Base-by-base conservation (phyloP, 139 green algal species). In the Nannochloris sp. region DNA sequence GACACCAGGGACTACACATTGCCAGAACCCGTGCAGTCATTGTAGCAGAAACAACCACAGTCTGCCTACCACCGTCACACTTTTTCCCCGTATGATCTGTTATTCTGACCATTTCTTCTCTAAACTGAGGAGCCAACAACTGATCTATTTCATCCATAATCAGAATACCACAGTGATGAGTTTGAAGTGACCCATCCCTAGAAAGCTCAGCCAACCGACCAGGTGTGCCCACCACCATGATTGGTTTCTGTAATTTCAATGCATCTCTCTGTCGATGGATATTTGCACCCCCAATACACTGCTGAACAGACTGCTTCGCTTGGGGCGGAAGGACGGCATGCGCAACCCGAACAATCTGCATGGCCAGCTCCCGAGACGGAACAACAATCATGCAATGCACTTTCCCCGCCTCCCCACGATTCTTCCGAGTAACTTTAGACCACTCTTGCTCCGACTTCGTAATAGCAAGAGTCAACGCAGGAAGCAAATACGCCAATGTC, bases 201-300 rank as follows among this genome's bases (percentile, higher is more conserved):
- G 80, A 70, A 3, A 96, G 78, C 66, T 97, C 91, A 1, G 85
- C 82, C 31, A 99, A 46, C 1, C 93, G 74, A 4, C 93, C 93
- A 2, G 93, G 93, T 3, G 93, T 99, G 59, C 93, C 93, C 20
- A 97, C 93, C 20, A 96, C 88, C 46, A 99, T 68, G 2, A 92
- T 31, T 3, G 93, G 93, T 68, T 80, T 80, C 65, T 91, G 73
- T 2, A 72, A 33, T 31, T 87, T 84, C 45, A 99, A 66, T 1
- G 84, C 89, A 50, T 96, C 83, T 23, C 80, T 68, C 76, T 96
- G 89, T 8, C 88, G 68, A 48, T 68, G 55, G 13, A 75, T 67
- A 66, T 95, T 97, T 30, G 93, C 93, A 5, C 93, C 93, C 12
- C 93, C 71, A 49, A 98, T 97, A 49, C 65, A 73, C 82, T 99